Conservation (phyloP, 2,329 filamentous ascomycete genomes). For the Daldinia sp. region DNA sequence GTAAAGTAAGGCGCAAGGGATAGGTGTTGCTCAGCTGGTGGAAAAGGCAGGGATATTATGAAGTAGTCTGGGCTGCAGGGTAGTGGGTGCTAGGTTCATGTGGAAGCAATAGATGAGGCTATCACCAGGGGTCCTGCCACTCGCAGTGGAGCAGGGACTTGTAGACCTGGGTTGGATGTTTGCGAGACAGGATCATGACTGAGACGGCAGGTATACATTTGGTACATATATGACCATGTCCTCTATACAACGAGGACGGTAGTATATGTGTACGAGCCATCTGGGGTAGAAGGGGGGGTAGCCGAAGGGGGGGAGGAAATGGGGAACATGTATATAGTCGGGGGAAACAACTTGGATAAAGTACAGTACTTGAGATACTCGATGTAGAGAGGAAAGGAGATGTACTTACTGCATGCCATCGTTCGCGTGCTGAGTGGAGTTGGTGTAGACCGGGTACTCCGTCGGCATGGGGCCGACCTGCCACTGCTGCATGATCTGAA, state of each 20-base stretch:
- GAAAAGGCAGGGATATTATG: slow-evolving; percentile 26
- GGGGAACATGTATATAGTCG: slow-evolving; percentile 31
- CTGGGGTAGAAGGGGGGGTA: slow-evolving; percentile 39
- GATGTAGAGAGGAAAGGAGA: slow-evolving; percentile 51
- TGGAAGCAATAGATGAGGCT: slow-evolving; percentile 37
- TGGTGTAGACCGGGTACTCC: slow-evolving; percentile 66
- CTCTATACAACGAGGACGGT: slow-evolving; percentile 34
- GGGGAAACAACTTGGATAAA: slow-evolving; percentile 32
- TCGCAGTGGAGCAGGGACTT: slow-evolving; percentile 35
- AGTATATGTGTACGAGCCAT: slow-evolving; percentile 44
- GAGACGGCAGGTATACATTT: slow-evolving; percentile 44
- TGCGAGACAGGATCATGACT: slow-evolving; percentile 41
- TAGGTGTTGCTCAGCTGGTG: slow-evolving; percentile 26
- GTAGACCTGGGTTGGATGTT: slow-evolving; percentile 34
- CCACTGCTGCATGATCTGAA: slow-evolving; percentile 71
- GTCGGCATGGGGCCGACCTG: slow-evolving; percentile 68
- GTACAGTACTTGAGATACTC: slow-evolving; percentile 45
- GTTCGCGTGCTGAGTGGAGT: slow-evolving; percentile 65
- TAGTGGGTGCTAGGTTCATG: slow-evolving; percentile 26
- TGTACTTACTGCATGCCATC: slow-evolving; percentile 69
- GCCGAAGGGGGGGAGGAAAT: slow-evolving; percentile 29
- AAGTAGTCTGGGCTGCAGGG: slow-evolving; percentile 34
- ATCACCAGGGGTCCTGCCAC: slow-evolving; percentile 43
- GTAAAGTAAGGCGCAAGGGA: slow-evolving; percentile 14
- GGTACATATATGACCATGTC: slow-evolving; percentile 44